Percentiles rank a stretch among this genome's conserved stretches.
Evolutionary conservation across 805 yeast species (phyloP).

Genomic region (Saccharomycopsis sp.): DNA sequence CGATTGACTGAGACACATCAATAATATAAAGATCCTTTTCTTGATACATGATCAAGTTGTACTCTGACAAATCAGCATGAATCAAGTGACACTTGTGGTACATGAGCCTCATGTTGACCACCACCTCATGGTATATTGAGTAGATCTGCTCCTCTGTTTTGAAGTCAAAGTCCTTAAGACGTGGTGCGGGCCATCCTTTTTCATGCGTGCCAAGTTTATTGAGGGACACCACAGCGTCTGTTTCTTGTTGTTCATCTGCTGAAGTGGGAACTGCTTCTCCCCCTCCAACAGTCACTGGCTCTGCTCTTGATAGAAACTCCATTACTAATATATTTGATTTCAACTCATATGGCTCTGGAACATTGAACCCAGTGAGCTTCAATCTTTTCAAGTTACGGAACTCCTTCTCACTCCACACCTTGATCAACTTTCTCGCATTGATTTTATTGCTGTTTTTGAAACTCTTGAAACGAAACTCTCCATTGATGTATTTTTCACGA

Average conservation of each 20-base stretch:
- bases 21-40: conserved; percentile 69
- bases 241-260: background rate
- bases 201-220: background rate
- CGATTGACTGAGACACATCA: conserved; percentile 96
- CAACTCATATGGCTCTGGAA: conserved; percentile 86
- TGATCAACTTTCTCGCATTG: conserved; percentile 95
- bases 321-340: conserved; percentile 86
- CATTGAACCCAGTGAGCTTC: conserved; percentile 71
- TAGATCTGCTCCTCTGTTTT: conserved; percentile 56
- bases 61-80: conserved; percentile 95
- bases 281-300: background rate
- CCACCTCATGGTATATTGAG: conserved; percentile 64
- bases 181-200: conserved; percentile 80
- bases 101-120: conserved; percentile 77
- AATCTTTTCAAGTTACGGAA: conserved; percentile 85
- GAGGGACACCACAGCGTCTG: background rate
- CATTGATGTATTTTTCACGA: conserved; percentile 90
- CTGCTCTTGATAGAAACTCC: conserved; percentile 63
- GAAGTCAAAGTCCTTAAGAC: conserved; percentile 75
- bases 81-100: conserved; percentile 83
- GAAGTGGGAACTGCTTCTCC: background rate
- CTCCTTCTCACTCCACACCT: conserved; percentile 98
- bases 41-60: conserved; percentile 78
- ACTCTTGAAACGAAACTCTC: conserved; percentile 87
- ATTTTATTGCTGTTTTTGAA: conserved; percentile 63